Base-by-base conservation (phyloP, 306 rosid species). In the Leucaena leucocephala region DNA sequence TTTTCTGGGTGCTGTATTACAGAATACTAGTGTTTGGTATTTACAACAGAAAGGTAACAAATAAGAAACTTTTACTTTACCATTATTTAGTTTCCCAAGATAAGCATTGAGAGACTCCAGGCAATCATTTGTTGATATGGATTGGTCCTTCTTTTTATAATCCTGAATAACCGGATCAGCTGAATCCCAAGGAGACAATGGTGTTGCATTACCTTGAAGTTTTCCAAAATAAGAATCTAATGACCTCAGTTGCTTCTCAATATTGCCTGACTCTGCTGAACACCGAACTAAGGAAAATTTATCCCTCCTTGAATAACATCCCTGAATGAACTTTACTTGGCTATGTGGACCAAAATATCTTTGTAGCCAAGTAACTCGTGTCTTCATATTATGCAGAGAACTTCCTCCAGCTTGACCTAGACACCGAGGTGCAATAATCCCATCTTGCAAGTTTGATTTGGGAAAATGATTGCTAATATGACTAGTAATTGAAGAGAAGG, bases 221-320 rank as follows among this genome's bases (percentile, higher is more conserved):
- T 93, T 91, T 52, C 82, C 81, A 78, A 94, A 91, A 74, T 91
- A 91, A 49, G 92, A 88, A 77, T 85, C 89, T 71, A 94, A 76
- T 8, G 90, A 86, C 43, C 89, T 85, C 75, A 94, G 76, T 6
- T 92, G 97, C 76, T 87, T 84, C 85, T 86, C 76, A 48, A 66
- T 70, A 39, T 78, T 44, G 19, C 76, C 58, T 71, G 90, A 76
- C 43, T 71, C 89, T 22, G 82, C 61, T 38, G 91, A 85, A 80
- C 69, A 84, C 73, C 74, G n/a, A 73, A 85, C 79, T 14, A 42
- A 57, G n/a, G 13, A 62, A 76, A 70, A 9, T 15, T 34, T 63
- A 22, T 62, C 71, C 62, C 68, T 55, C 43, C 61, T 82, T 27
- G 27, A 14, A 48, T 3, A 48, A 14, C 54, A 48, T 36, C 39